Conservation (phyloP, 2,329 filamentous ascomycete species). For the Zarea fungicola region DNA sequence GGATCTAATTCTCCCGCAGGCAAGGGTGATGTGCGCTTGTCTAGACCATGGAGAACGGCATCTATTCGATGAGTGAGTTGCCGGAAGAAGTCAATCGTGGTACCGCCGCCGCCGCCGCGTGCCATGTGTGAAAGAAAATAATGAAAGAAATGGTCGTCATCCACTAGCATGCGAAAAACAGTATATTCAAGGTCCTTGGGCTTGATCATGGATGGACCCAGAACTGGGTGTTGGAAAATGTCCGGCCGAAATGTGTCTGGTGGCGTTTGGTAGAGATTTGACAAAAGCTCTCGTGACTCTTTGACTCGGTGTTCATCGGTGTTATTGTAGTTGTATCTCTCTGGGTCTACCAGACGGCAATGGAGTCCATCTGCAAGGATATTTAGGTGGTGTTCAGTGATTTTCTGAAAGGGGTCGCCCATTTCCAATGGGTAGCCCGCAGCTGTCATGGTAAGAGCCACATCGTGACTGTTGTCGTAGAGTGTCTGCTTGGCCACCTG, state of each 20-base stretch:
- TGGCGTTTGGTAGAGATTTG: slow-evolving; percentile 34
- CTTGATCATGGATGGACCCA: slow-evolving; percentile 25
- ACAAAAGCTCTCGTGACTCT: slow-evolving; percentile 48
- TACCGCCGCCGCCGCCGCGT: slow-evolving; percentile 35
- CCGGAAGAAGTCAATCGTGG: slow-evolving; percentile 40
- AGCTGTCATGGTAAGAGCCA: slow-evolving; percentile 37
- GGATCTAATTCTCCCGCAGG: neutral
- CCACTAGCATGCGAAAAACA: slow-evolving; percentile 48
- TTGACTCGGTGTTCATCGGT: slow-evolving; percentile 35
- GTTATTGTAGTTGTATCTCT: slow-evolving; percentile 23
- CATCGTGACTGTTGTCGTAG: slow-evolving; percentile 29
- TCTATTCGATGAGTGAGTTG: slow-evolving; percentile 43
- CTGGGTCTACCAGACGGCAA: slow-evolving; percentile 36
- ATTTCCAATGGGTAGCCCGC: slow-evolving; percentile 42
- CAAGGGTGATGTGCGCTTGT: slow-evolving; percentile 24
- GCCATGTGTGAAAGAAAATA: slow-evolving; percentile 44
- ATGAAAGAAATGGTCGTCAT: slow-evolving; percentile 50
- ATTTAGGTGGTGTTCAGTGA: slow-evolving; percentile 47
- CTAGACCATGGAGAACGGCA: slow-evolving; percentile 41
- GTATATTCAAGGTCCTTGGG: slow-evolving; percentile 43
- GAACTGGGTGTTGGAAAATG: slow-evolving; percentile 36
- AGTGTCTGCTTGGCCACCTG: slow-evolving; percentile 44
- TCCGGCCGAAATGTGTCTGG: slow-evolving; percentile 43
- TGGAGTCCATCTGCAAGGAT: slow-evolving; percentile 48
- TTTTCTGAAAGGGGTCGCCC: slow-evolving; percentile 42